These are phyloP conservation scores for Daedaleopsis nitida DNA, from an alignment of 768 basidiomycete species.

Conservation along the genomic window DNA sequence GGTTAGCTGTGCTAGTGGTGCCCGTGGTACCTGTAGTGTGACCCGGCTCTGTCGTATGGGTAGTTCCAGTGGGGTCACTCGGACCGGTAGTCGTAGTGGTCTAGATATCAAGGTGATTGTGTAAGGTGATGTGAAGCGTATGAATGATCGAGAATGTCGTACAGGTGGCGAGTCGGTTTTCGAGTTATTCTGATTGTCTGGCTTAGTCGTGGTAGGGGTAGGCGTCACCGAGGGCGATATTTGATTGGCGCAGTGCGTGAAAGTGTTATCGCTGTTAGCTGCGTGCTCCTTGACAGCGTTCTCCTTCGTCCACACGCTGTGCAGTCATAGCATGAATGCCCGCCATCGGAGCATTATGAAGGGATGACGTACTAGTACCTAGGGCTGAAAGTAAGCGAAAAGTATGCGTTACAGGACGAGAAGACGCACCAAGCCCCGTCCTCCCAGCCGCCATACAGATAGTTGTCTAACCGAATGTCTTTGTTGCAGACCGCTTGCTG, in stretches of 20 bases:
- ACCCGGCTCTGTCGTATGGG: too few species aligned
- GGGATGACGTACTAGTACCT: background rate
- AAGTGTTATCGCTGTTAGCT: slow-evolving; percentile 18
- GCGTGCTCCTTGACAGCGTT: slow-evolving; percentile 13
- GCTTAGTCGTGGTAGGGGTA: too few species aligned
- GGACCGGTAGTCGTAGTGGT: too few species aligned
- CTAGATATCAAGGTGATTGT: too few species aligned
- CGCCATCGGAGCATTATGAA: slow-evolving; percentile 12
- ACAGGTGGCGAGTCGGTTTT: too few species aligned
- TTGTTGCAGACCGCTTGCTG: slow-evolving; percentile 17
- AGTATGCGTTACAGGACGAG: background rate
- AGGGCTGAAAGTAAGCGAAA: background rate
- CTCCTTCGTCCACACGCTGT: slow-evolving; percentile 16
- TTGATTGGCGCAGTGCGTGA: slow-evolving; percentile 15
- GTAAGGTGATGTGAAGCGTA: too few species aligned
- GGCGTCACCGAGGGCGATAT: background rate
- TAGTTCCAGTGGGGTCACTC: too few species aligned
- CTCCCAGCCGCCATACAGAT: slow-evolving; percentile 11
- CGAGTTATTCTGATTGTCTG: too few species aligned
- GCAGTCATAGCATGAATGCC: background rate
- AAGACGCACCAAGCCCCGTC: slow-evolving; percentile 7
- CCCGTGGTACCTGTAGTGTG: too few species aligned
- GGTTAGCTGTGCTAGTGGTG: too few species aligned
- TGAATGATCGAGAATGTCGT: too few species aligned
- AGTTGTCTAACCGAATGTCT: slow-evolving; percentile 11